Evolutionary conservation across 306 rosid species (phyloP).

Genomic region (Inga oerstediana): DNA sequence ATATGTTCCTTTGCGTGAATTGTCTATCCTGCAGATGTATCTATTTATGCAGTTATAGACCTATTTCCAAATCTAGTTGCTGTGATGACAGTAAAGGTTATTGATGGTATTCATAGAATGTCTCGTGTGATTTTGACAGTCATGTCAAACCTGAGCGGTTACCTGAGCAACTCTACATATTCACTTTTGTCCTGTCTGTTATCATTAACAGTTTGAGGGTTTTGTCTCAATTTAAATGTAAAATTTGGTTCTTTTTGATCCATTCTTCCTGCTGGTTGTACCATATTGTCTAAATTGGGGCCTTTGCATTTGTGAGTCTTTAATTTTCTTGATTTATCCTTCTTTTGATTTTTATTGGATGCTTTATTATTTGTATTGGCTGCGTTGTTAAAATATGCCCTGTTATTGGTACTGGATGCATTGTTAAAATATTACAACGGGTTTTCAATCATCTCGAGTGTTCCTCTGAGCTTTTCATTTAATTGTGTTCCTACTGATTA

Average conservation of each 20-base stretch:
- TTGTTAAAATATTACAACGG: neutral
- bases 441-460: neutral
- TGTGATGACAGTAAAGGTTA: constrained; percentile 32
- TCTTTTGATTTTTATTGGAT: neutral
- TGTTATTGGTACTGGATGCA: neutral
- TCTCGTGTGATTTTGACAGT: constrained; percentile 42
- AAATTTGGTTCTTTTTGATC: neutral
- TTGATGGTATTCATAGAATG: constrained; percentile 33
- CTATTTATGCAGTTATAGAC: neutral
- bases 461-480: neutral
- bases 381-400: neutral
- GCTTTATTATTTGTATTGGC: neutral
- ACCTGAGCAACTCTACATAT: constrained; percentile 42
- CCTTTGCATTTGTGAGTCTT: neutral
- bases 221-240: neutral
- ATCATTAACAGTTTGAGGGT: neutral
- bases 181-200: neutral
- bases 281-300: neutral
- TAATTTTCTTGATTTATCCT: neutral
- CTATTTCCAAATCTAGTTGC: constrained; percentile 33
- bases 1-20: neutral
- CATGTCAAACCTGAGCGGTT: constrained; percentile 54
- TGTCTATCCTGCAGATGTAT: neutral
- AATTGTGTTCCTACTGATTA: neutral
- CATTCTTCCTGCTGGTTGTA: neutral